phyloP scores from a whole-genome alignment of 371 early-diverging fungal genomes.

The Paraphysoderma sedebokerense region DNA sequence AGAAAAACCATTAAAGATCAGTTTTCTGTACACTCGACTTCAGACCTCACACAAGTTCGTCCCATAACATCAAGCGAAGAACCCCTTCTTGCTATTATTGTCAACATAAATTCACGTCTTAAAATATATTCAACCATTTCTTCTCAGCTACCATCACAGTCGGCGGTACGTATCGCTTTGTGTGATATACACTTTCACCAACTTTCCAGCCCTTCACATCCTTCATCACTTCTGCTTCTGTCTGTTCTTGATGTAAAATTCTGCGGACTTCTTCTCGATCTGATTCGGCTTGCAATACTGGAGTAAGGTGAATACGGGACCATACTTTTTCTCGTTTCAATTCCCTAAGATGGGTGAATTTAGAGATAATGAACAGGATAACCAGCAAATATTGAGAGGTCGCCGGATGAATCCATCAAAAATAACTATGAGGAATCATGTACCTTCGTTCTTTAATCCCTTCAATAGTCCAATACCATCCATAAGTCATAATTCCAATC shows the following conservation, averaged over 20 bases:
- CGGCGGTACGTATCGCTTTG: constrained; percentile 54
- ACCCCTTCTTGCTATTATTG: too few species aligned
- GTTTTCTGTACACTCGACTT: too few species aligned
- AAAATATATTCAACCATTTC: not conserved
- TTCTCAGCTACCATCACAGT: constrained; percentile 10
- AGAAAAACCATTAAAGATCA: too few species aligned
- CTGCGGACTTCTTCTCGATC: constrained; percentile 85
- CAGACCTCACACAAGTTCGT: too few species aligned
- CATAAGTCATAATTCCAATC: constrained; percentile 37
- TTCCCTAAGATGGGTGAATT: constrained; percentile 35
- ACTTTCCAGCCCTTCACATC: constrained; percentile 63
- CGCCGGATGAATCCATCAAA: constrained; percentile 32
- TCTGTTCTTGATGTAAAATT: constrained; percentile 45
- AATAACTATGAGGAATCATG: constrained; percentile 13
- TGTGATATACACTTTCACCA: constrained; percentile 72
- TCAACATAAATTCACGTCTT: too few species aligned
- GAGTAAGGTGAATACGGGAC: constrained; percentile 76
- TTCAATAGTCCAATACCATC: constrained; percentile 32
- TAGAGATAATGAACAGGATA: too few species aligned
- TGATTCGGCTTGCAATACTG: constrained; percentile 80
- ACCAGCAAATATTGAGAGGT: too few species aligned
- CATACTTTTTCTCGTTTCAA: constrained; percentile 82
- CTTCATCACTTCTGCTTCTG: constrained; percentile 79
- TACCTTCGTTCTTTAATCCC: constrained; percentile 35
- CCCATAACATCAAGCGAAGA: too few species aligned